phyloP scores from a whole-genome alignment of 1,284 basidiomycete species.

The Apiotrichum gamsii region DNA sequence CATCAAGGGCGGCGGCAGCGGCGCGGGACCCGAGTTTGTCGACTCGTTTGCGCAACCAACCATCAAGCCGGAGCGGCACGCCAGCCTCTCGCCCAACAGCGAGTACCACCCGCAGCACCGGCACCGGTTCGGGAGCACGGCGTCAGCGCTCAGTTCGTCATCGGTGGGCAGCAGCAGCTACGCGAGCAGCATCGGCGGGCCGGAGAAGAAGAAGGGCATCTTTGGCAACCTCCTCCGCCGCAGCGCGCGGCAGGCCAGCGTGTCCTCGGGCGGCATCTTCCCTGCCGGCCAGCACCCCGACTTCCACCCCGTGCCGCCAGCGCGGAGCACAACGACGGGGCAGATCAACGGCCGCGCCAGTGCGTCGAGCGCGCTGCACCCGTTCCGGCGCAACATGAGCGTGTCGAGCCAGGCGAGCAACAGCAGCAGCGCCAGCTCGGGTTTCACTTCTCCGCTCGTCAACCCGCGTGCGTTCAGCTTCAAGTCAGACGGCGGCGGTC shows the following conservation, averaged over 20 bases:
- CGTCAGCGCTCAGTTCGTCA: conserved; percentile 12
- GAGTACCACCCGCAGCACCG: no score
- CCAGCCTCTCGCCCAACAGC: conserved; percentile 4
- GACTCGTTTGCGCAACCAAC: no score
- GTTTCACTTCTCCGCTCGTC: not conserved
- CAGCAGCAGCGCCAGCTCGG: conserved; percentile 16
- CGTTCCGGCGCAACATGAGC: not conserved
- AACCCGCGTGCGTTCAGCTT: not conserved
- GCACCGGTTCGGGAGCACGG: conserved; percentile 22
- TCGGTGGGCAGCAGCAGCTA: conserved; percentile 3
- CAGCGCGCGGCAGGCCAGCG: conserved; percentile 22
- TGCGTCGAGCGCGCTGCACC: not conserved
- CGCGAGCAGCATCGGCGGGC: conserved; percentile 11
- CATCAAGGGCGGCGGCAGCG: not conserved
- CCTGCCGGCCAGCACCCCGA: conserved; percentile 9
- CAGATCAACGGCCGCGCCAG: not conserved
- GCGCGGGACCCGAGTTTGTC: no score
- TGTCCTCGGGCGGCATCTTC: conserved; percentile 3
- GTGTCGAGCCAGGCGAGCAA: conserved; percentile 1
- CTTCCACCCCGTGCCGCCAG: conserved; percentile 8
- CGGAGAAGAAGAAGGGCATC: conserved; percentile 38
- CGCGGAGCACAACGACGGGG: not conserved
- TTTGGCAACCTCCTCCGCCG: conserved; percentile 34
- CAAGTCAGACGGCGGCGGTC: not conserved
- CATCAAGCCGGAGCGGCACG: not conserved